Conservation (phyloP, 169 alveolate species). For the Plasmodium inui region DNA sequence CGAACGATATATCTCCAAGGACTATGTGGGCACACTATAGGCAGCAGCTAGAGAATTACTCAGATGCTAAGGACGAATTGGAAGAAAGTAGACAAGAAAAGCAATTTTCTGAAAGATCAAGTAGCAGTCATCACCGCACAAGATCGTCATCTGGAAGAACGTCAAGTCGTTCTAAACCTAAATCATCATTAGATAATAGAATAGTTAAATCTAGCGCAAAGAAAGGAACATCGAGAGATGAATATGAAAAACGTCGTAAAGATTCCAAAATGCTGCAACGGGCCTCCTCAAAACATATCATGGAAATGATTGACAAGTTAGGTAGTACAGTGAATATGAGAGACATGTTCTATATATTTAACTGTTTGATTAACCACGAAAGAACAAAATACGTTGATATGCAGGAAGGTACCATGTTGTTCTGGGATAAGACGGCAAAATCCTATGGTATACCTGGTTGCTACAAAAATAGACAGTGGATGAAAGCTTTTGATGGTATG, state of each 20-base stretch:
- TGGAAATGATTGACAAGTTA: conserved; percentile 4
- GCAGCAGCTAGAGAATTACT: neutral
- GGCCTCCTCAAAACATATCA: neutral
- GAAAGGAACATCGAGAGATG: neutral
- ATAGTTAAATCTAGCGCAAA: neutral
- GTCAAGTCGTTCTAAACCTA: neutral
- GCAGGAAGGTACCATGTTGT: neutral
- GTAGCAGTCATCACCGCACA: neutral
- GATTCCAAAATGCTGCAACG: neutral
- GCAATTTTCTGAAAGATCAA: neutral
- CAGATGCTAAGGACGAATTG: neutral
- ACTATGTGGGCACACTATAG: neutral
- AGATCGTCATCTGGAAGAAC: neutral
- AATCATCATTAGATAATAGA: neutral
- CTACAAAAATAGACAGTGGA: conserved; percentile 5
- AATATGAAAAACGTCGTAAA: conserved; percentile 15
- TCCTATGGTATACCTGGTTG: conserved; percentile 1
- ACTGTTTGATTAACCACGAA: conserved; percentile 9
- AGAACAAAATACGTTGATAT: neutral
- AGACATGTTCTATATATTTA: conserved; percentile 1
- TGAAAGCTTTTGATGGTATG: conserved; percentile 25
- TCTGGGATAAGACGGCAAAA: neutral
- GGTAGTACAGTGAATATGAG: neutral
- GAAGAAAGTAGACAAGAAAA: neutral
- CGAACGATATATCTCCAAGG: neutral